These are phyloP conservation scores for Pleurotus ostreatus DNA, from an alignment of 768 basidiomycete species.

Conservation along the genomic window DNA sequence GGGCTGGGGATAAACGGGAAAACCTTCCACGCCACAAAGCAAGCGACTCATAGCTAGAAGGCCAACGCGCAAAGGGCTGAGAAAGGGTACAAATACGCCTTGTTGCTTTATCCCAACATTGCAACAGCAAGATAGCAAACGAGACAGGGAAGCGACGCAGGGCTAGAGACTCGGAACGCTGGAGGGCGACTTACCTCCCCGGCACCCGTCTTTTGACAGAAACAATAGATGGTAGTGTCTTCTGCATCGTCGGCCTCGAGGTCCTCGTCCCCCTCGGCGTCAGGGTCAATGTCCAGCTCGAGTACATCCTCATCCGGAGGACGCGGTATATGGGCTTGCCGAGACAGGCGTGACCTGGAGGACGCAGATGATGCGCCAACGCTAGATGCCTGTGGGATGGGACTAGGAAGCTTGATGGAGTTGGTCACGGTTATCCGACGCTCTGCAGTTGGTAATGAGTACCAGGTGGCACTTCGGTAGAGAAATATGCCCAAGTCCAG, in stretches of 20 bases:
- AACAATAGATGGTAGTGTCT: slow-evolving; percentile 34
- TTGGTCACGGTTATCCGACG: slow-evolving; percentile 28
- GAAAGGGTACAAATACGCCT: neutral
- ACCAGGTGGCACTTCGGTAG: neutral
- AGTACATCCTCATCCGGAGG: slow-evolving; percentile 8
- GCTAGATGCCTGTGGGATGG: slow-evolving; percentile 19
- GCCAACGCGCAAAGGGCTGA: neutral
- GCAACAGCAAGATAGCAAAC: neutral
- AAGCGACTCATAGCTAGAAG: neutral
- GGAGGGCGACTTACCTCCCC: slow-evolving; percentile 31
- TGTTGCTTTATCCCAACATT: neutral
- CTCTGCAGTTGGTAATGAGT: slow-evolving; percentile 20
- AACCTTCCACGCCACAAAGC: neutral
- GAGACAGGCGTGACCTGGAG: slow-evolving; percentile 31
- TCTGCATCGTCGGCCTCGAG: slow-evolving; percentile 24
- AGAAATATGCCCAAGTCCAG: no score
- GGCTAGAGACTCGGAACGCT: neutral
- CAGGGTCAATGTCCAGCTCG: slow-evolving; percentile 13
- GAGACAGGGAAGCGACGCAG: neutral
- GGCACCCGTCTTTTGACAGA: slow-evolving; percentile 36
- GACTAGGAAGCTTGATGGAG: slow-evolving; percentile 34
- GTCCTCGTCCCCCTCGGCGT: slow-evolving; percentile 16
- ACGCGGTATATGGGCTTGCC: slow-evolving; percentile 23
- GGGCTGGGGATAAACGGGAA: neutral
- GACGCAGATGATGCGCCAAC: slow-evolving; percentile 13